Evolutionary conservation across 225 moss, liverwort and hornwort genomes (phyloP).

Genomic region (Marchantia paleacea): DNA sequence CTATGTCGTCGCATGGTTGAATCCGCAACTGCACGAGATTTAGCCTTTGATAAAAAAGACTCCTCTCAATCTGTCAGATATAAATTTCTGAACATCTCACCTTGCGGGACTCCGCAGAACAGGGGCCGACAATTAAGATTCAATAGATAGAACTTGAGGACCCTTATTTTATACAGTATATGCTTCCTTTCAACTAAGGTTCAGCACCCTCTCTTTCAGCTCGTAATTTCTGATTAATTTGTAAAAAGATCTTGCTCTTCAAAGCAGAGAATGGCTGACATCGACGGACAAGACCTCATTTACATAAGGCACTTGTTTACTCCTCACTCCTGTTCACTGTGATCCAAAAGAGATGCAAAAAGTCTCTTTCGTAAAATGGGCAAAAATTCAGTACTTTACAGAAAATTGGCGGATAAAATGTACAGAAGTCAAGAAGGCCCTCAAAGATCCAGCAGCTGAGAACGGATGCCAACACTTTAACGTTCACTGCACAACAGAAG

Average conservation of each 20-base stretch:
- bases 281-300: background rate
- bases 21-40: background rate
- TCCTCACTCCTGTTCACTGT: background rate
- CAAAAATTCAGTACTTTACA: slow-evolving; percentile 7
- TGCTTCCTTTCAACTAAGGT: background rate
- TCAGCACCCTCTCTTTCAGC: background rate
- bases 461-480: background rate
- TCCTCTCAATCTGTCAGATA: background rate
- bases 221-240: background rate
- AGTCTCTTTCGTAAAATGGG: background rate
- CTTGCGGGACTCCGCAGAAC: background rate
- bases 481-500: background rate
- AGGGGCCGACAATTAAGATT: background rate
- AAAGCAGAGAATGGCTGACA: background rate
- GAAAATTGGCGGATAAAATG: background rate
- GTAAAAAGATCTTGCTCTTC: background rate
- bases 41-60: background rate
- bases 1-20: background rate
- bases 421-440: background rate
- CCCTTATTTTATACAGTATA: background rate
- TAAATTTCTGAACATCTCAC: background rate
- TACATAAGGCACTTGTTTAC: background rate
- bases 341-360: background rate
- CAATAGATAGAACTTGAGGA: background rate
- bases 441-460: background rate